Evolutionary conservation across 202 grass and related monocot genomes (phyloP), one percentile per base, ranked within the genome.

Genomic region (Digitaria exilis): DNA sequence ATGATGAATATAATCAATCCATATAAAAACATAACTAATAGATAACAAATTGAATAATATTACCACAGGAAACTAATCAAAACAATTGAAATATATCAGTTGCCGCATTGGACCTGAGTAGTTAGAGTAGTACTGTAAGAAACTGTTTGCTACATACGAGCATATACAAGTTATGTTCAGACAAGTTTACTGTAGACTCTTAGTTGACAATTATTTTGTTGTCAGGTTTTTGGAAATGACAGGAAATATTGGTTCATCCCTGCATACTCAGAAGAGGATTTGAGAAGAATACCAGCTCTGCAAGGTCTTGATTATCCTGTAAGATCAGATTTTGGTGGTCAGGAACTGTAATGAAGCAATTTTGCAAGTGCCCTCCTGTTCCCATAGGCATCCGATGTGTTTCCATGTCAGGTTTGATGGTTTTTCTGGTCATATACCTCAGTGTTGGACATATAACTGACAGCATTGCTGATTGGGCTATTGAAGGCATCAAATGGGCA

Each of bases 231-330:
- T 77, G 93, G 96, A 77, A 90, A 85, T 5, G 91, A 98, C 57
- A 95, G 64, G 73, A 89, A 84, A 58, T 96, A 94, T 85, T 98
- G 96, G 96, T 95, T 96, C 65, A 90, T 98, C 60, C 96, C 93
- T 0, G 84, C 85, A 50, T 98, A 96, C 66, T 92, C 96, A 72
- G 96, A 94, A 51, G 96, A 98, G 54, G 96, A 98, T 81, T 62
- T 98, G 25, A 91, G 89, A 94, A 96, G 91, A 88, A 91, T 90
- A 56, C 83, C 91, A 15, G 91, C 83, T 72, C 73, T 98, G 29
- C 92, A 93, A 52, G 92, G 93, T 54, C 91, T 98, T 57, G 91
- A 98, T 50, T 98, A 98, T 79, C 93, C 96, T 79, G 82, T 89
- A 9, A 96, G 93, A 50, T 48, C 89, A 52, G 93, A 98, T 90